These are phyloP conservation scores for Tylopilus sp. DNA, from an alignment of 768 basidiomycete species.

Conservation along the genomic window DNA sequence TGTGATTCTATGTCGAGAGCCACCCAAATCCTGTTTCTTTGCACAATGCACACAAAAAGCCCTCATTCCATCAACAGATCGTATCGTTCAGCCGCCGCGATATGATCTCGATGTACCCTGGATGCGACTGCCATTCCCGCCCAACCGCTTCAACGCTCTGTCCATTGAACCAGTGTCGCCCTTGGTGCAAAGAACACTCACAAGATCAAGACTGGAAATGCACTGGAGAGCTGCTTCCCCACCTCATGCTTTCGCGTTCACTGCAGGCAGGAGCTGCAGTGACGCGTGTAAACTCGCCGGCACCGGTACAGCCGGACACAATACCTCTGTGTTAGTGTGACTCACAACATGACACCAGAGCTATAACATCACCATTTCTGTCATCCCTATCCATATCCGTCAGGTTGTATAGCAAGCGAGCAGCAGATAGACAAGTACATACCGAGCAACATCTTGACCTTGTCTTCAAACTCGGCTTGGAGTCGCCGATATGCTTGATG, in stretches of 20 bases:
- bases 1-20: too few species aligned
- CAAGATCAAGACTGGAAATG: slow-evolving; percentile 52
- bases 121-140: slow-evolving; percentile 57
- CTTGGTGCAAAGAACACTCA: slow-evolving; percentile 33
- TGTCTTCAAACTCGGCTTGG: slow-evolving; percentile 35
- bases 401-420: neutral
- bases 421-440: neutral
- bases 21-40: too few species aligned
- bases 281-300: slow-evolving; percentile 39
- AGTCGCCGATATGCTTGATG: slow-evolving; percentile 56
- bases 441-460: slow-evolving; percentile 58
- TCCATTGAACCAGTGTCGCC: neutral
- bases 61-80: slow-evolving; percentile 27
- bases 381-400: slow-evolving; percentile 42
- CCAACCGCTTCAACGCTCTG: slow-evolving; percentile 45
- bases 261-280: slow-evolving; percentile 54
- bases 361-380: slow-evolving; percentile 77
- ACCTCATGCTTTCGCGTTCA: slow-evolving; percentile 57
- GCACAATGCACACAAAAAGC: neutral
- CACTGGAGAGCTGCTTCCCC: slow-evolving; percentile 50
- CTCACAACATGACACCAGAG: slow-evolving; percentile 78
- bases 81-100: slow-evolving; percentile 63
- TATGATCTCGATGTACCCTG: slow-evolving; percentile 76
- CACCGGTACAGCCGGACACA: slow-evolving; percentile 3
- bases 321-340: slow-evolving; percentile 43